Evolutionary conservation across 73 alveolate genomes (phyloP).

Genomic region (Blepharisma japonicum): DNA sequence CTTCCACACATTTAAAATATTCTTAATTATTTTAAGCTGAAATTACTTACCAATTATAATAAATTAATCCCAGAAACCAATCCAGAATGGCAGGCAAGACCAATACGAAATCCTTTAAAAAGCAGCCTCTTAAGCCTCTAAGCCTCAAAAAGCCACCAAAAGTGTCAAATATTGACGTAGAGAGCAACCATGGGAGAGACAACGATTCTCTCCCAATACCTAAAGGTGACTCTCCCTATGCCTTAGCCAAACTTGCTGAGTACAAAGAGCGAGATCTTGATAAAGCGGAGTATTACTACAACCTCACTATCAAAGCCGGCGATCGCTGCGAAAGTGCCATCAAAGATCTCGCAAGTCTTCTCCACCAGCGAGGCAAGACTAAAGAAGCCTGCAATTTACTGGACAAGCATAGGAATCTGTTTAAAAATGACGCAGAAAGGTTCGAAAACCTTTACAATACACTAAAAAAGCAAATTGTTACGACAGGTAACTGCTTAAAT

Average conservation of each 20-base stretch:
- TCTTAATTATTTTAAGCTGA: no score
- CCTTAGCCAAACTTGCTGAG: constrained; percentile 28
- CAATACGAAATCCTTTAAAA: no score
- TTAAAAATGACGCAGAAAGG: constrained; percentile 10
- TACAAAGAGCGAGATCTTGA: constrained; percentile 8
- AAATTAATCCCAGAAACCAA: no score
- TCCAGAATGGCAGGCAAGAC: no score
- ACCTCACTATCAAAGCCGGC: not conserved
- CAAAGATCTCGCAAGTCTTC: constrained; percentile 18
- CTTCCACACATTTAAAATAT: no score
- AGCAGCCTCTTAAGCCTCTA: no score
- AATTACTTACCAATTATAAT: no score
- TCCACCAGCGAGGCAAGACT: constrained; percentile 29
- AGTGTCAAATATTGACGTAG: no score
- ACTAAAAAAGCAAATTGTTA: constrained; percentile 24
- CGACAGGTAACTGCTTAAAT: constrained; percentile 28
- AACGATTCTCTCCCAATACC: constrained; percentile 28
- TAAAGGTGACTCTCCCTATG: constrained; percentile 31
- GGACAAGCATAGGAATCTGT: constrained; percentile 18
- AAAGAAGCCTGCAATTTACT: constrained; percentile 20
- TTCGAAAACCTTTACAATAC: constrained; percentile 20
- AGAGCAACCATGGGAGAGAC: no score
- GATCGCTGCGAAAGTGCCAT: constrained; percentile 25
- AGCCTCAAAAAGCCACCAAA: no score
- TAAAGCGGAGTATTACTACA: constrained; percentile 26